Evolutionary conservation across 2,329 filamentous ascomycete species (phyloP).

Genomic region (Penicillium expansum): DNA sequence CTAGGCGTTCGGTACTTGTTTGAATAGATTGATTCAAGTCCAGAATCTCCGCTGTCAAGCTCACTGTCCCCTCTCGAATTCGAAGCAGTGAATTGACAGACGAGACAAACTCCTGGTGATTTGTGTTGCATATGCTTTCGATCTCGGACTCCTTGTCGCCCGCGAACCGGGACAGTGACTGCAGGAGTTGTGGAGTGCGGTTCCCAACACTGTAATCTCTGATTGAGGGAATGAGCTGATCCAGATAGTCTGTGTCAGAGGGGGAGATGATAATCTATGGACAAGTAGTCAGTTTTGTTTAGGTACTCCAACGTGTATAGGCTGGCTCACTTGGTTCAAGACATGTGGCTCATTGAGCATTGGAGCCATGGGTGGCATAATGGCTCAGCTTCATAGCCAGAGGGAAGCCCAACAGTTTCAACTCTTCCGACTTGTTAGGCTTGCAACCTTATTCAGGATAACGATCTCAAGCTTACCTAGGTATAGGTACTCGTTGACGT

Average conservation of each 20-base stretch:
- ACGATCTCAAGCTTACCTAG: not conserved
- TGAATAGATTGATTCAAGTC: constrained; percentile 93
- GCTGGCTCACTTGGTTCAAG: constrained; percentile 20
- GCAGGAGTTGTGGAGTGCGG: constrained; percentile 68
- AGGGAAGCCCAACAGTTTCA: not conserved
- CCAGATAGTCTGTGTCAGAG: constrained; percentile 89
- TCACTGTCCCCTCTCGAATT: constrained; percentile 85
- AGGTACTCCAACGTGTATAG: constrained; percentile 16
- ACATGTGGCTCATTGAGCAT: constrained; percentile 21
- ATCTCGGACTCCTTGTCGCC: constrained; percentile 87
- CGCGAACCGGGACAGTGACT: constrained; percentile 77
- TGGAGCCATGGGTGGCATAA: constrained; percentile 20
- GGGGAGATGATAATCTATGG: constrained; percentile 84
- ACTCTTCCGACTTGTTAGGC: not conserved
- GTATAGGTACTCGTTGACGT: constrained; percentile 1
- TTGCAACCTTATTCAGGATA: not conserved
- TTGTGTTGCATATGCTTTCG: constrained; percentile 88
- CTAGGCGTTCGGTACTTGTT: constrained; percentile 87
- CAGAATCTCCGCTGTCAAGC: constrained; percentile 84
- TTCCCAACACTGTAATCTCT: constrained; percentile 81
- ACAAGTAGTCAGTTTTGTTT: constrained; percentile 9
- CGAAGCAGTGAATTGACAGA: constrained; percentile 92
- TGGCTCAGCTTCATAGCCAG: constrained; percentile 6
- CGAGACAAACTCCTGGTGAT: constrained; percentile 92
- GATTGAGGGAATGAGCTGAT: constrained; percentile 90